Percentiles rank a stretch among this genome's conserved stretches.
These are phyloP conservation scores for Pelargonium fulgidum DNA, from an alignment of 441 rosid species.

Conservation along the genomic window DNA sequence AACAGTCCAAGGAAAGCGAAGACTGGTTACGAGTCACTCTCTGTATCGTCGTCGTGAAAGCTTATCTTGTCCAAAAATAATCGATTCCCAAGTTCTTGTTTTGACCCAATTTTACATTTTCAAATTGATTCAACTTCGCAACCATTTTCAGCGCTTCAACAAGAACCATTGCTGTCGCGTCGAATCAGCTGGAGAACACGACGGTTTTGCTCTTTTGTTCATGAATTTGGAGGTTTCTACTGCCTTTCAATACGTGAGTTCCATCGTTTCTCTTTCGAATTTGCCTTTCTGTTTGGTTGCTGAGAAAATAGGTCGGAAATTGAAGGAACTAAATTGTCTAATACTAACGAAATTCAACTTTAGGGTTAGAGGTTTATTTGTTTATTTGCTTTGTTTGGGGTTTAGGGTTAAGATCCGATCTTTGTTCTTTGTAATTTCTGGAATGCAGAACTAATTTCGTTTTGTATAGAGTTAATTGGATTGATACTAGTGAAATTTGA, in stretches of 20 bases:
- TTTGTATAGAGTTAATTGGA: too few relatives aligned
- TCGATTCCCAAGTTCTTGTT: not conserved
- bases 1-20: too few relatives aligned
- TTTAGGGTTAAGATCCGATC: too few relatives aligned
- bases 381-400: too few relatives aligned
- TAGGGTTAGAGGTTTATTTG: too few relatives aligned
- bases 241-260: conserved; percentile 37
- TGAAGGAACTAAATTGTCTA: not conserved
- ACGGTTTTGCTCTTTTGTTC: not conserved
- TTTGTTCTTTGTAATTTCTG: too few relatives aligned
- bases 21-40: not conserved
- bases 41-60: not conserved
- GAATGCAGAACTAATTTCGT: too few relatives aligned
- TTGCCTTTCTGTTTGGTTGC: conserved; percentile 3
- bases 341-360: not conserved
- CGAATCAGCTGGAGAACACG: not conserved
- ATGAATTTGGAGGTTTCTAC: conserved; percentile 31
- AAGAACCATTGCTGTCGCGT: not conserved
- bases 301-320: not conserved
- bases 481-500: too few relatives aligned
- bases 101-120: not conserved
- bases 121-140: not conserved
- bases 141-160: not conserved
- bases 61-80: too few relatives aligned
- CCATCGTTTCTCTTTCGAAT: not conserved